Percentiles rank a stretch among this genome's conserved stretches.
phyloP scores from a whole-genome alignment of 177 flowering plant species.

The Vitis hybrid region DNA sequence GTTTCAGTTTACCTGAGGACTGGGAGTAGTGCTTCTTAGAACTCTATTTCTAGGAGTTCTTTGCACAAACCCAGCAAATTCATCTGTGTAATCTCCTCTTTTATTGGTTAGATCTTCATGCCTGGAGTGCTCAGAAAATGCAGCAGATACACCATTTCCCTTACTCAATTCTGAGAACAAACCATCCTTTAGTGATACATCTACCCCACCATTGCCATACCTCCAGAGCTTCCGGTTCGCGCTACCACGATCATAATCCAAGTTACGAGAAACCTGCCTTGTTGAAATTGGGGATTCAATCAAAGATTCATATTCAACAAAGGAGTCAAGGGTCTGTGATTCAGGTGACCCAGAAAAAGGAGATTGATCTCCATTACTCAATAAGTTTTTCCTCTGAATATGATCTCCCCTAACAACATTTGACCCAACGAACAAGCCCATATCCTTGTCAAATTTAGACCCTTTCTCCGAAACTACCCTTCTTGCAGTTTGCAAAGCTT shows the following conservation, averaged over 20 bases:
- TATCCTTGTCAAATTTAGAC: constrained; percentile 39
- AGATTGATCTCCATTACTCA: constrained; percentile 34
- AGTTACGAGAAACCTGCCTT: constrained; percentile 38
- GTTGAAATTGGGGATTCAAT: constrained; percentile 66
- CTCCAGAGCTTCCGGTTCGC: constrained; percentile 75
- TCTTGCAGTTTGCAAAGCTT: constrained; percentile 80
- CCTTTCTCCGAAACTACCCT: constrained; percentile 46
- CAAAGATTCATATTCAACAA: constrained; percentile 49
- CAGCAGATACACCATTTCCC: constrained; percentile 24
- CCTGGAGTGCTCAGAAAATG: constrained; percentile 21
- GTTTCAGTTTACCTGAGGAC: constrained; percentile 47
- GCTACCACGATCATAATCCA: constrained; percentile 37
- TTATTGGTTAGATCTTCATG: constrained; percentile 21
- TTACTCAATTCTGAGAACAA: constrained; percentile 45
- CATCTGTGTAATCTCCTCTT: constrained; percentile 33
- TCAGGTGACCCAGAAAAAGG: constrained; percentile 70
- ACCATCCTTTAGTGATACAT: constrained; percentile 89
- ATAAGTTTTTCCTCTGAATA: constrained; percentile 28
- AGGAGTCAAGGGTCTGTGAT: constrained; percentile 74
- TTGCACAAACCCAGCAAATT: constrained; percentile 50
- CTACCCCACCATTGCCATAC: constrained; percentile 69
- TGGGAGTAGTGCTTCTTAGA: constrained; percentile 39
- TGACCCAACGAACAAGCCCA: constrained; percentile 51
- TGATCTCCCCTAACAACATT: constrained; percentile 44
- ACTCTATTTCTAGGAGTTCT: constrained; percentile 35